phyloP scores from a whole-genome alignment of 1,284 basidiomycete species.

The Boletus coffeatus region DNA sequence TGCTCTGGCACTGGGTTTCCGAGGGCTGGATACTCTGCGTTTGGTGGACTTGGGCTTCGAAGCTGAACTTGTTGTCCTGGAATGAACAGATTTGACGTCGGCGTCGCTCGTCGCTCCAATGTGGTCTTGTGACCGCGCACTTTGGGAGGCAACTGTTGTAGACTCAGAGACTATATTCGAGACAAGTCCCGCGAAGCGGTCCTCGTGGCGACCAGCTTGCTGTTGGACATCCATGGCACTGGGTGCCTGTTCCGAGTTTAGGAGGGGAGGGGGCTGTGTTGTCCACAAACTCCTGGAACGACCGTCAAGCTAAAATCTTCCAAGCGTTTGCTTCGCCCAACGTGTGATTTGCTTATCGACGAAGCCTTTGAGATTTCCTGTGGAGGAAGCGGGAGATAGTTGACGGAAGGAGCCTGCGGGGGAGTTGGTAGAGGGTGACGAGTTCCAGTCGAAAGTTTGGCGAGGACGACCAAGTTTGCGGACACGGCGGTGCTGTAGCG shows the following conservation, averaged over 20 bases:
- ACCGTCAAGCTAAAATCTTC: slow-evolving; percentile 15
- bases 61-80: slow-evolving; percentile 32
- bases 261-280: slow-evolving; percentile 28
- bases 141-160: slow-evolving; percentile 35
- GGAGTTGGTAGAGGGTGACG: slow-evolving; percentile 16
- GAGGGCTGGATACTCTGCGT: slow-evolving; percentile 33
- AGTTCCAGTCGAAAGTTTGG: slow-evolving; percentile 21
- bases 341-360: slow-evolving; percentile 18
- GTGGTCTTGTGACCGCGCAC: slow-evolving; percentile 23
- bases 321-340: slow-evolving; percentile 23
- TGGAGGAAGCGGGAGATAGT: slow-evolving; percentile 34
- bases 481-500: slow-evolving; percentile 24
- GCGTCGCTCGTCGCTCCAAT: slow-evolving; percentile 28
- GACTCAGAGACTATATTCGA: slow-evolving; percentile 39
- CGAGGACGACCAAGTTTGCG: slow-evolving; percentile 21
- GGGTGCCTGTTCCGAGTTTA: slow-evolving; percentile 19
- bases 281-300: slow-evolving; percentile 2
- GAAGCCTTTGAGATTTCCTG: slow-evolving; percentile 35
- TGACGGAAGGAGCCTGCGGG: slow-evolving; percentile 21
- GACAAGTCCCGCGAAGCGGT: neutral
- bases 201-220: slow-evolving; percentile 22
- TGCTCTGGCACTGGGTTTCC: too few species aligned
- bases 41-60: slow-evolving; percentile 32
- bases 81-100: slow-evolving; percentile 37
- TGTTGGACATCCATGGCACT: slow-evolving; percentile 11